These are phyloP conservation scores for Medicago ruthenica DNA, from an alignment of 306 rosid species.

Conservation along the genomic window DNA sequence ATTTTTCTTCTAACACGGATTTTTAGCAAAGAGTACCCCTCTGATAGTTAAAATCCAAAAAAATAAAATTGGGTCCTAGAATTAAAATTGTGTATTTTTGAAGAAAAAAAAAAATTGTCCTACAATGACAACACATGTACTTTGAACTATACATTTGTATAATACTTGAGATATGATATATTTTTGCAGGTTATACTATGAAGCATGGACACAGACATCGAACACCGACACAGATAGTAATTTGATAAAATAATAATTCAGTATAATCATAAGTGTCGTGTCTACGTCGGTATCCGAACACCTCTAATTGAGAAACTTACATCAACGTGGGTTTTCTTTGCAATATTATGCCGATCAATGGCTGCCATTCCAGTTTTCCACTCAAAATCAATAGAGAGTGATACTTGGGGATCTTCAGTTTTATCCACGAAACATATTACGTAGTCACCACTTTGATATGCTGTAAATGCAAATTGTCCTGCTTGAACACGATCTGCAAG, in stretches of 20 bases:
- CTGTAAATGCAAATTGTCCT: slow-evolving; percentile 65
- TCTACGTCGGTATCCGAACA: too few species aligned
- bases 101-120: too few species aligned
- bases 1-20: too few species aligned
- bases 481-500: slow-evolving; percentile 50
- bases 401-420: slow-evolving; percentile 43
- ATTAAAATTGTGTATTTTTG: too few species aligned
- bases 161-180: too few species aligned
- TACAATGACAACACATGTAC: not conserved
- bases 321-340: not conserved
- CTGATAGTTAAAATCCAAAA: too few species aligned
- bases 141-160: not conserved
- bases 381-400: slow-evolving; percentile 33
- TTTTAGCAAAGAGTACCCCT: too few species aligned
- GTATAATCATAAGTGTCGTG: too few species aligned
- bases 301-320: not conserved
- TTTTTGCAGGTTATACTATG: not conserved
- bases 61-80: too few species aligned
- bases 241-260: too few species aligned
- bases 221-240: too few species aligned
- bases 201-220: too few species aligned
- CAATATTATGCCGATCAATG: not conserved
- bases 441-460: slow-evolving; percentile 58
- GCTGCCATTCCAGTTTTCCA: not conserved
- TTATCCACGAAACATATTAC: slow-evolving; percentile 64